Evolutionary conservation across 1,139 yeast species (phyloP).

Genomic region (Yamadazyma dendronema): DNA sequence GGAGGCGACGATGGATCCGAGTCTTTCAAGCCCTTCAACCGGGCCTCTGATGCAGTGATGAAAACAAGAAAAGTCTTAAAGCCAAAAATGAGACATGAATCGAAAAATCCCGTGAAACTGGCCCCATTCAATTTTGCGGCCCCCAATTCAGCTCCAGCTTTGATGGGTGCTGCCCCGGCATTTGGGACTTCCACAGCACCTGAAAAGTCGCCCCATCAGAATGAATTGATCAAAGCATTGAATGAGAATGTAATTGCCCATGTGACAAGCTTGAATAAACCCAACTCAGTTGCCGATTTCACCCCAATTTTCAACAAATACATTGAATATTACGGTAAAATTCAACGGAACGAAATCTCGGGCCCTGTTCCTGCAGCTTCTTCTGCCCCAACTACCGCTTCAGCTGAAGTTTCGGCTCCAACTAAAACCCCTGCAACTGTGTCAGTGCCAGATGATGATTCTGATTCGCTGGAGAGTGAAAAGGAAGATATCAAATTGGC

Average conservation of each 20-base stretch:
- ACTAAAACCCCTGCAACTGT: constrained; percentile 6
- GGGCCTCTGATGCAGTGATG: constrained; percentile 63
- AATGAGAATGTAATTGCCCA: constrained; percentile 61
- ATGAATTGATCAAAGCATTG: constrained; percentile 59
- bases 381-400: not conserved
- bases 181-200: too few species aligned
- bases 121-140: constrained; percentile 1
- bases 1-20: constrained; percentile 38
- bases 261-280: constrained; percentile 39
- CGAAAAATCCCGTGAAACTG: constrained; percentile 6
- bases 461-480: constrained; percentile 34
- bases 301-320: constrained; percentile 59
- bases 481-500: constrained; percentile 47
- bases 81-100: constrained; percentile 41
- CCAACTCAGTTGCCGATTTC: constrained; percentile 58
- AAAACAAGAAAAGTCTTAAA: constrained; percentile 66
- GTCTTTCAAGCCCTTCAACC: constrained; percentile 21
- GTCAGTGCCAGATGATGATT: constrained; percentile 15
- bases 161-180: too few species aligned
- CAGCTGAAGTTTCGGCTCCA: not conserved
- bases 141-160: not conserved
- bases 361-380: not conserved
- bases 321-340: constrained; percentile 48
- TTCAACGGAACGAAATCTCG: constrained; percentile 21
- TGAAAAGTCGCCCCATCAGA: constrained; percentile 17